Evolutionary conservation across 352 stramenopile genomes (phyloP).

Genomic region (Globisporangium lucens): DNA sequence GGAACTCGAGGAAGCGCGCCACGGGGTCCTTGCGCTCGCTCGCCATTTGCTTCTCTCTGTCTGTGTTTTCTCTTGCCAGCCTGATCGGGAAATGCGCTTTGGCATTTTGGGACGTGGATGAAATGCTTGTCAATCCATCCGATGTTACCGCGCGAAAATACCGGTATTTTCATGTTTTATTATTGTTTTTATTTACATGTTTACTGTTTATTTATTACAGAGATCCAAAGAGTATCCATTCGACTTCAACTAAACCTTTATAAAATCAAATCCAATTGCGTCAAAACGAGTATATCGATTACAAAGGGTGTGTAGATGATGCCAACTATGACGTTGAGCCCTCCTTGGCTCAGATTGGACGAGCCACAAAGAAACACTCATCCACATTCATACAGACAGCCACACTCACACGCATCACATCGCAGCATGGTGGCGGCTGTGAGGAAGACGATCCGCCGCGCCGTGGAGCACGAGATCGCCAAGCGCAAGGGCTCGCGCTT

Average conservation of each 20-base stretch:
- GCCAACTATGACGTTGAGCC: not conserved
- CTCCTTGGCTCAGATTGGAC: constrained; percentile 10
- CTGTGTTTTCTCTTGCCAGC: not conserved
- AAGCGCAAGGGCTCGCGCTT: constrained; percentile 85
- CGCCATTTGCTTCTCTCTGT: constrained; percentile 7
- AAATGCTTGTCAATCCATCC: constrained; percentile 9
- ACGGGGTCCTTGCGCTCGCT: constrained; percentile 30
- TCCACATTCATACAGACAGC: not conserved
- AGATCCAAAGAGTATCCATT: not conserved
- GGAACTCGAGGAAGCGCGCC: constrained; percentile 67
- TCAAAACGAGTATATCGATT: not conserved
- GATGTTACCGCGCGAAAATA: not conserved
- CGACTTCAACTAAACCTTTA: not conserved
- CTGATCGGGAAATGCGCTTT: not conserved
- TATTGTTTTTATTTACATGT: not conserved
- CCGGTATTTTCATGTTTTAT: not conserved
- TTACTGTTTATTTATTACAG: not conserved
- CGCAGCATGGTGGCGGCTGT: not conserved
- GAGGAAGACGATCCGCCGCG: constrained; percentile 42
- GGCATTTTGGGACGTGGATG: not conserved
- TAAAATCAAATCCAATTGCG: not conserved
- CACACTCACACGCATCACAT: not conserved
- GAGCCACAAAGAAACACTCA: not conserved
- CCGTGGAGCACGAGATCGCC: constrained; percentile 67
- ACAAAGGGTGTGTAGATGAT: not conserved